phyloP scores from a whole-genome alignment of 1,284 basidiomycete genomes.

The Filobasidium uniguttulatum region DNA sequence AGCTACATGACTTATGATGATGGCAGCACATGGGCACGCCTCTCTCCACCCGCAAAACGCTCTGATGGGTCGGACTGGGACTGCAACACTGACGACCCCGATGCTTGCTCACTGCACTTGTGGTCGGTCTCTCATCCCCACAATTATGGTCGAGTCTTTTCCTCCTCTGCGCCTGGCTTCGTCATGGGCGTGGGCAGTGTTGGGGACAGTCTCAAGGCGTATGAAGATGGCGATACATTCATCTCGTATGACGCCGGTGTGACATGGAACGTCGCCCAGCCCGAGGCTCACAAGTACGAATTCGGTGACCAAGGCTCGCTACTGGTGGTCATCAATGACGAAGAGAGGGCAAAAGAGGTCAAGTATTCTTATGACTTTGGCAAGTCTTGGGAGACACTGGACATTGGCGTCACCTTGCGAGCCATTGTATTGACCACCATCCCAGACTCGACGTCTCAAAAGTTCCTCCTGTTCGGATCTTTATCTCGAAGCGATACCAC shows the following conservation, averaged over 20 bases:
- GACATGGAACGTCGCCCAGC: constrained; percentile 64
- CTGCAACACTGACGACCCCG: constrained; percentile 50
- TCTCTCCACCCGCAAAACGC: constrained; percentile 53
- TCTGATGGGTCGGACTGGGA: constrained; percentile 47
- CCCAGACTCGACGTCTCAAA: constrained; percentile 84
- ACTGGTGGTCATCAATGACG: constrained; percentile 74
- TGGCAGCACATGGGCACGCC: constrained; percentile 62
- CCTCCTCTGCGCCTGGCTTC: constrained; percentile 81
- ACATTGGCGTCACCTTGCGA: constrained; percentile 59
- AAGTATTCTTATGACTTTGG: constrained; percentile 79
- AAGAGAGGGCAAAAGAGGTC: constrained; percentile 58
- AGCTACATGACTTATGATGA: constrained; percentile 84
- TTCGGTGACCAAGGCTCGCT: constrained; percentile 82
- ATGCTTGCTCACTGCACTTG: constrained; percentile 69
- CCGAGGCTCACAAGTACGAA: constrained; percentile 81
- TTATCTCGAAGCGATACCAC: constrained; percentile 50
- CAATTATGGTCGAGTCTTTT: constrained; percentile 87
- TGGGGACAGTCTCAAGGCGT: constrained; percentile 55
- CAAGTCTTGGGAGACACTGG: constrained; percentile 58
- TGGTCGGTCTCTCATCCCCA: constrained; percentile 82
- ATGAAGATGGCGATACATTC: constrained; percentile 88
- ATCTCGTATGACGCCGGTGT: constrained; percentile 78
- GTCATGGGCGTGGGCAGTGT: constrained; percentile 90
- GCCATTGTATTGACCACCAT: constrained; percentile 65
- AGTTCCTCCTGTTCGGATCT: constrained; percentile 72